phyloP scores from a whole-genome alignment of 2,329 filamentous ascomycete genomes.

The Cryphonectria nitschkei region DNA sequence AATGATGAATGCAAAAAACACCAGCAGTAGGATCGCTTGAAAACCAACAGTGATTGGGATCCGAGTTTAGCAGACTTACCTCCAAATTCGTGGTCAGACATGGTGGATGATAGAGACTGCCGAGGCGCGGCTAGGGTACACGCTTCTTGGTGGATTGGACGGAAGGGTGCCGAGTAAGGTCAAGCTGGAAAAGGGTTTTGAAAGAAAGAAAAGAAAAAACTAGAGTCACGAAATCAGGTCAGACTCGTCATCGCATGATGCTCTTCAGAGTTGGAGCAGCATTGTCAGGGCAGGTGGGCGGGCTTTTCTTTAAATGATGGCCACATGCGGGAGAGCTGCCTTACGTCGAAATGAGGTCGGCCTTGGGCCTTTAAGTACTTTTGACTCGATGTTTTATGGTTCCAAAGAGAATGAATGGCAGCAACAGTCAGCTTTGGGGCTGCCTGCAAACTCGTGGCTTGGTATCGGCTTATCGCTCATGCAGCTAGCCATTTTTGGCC shows the following conservation, averaged over 20 bases:
- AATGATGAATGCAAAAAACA: not conserved
- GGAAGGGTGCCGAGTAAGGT: not conserved
- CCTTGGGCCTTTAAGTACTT: constrained; percentile 28
- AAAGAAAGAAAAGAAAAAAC: not conserved
- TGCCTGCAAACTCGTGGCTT: constrained; percentile 7
- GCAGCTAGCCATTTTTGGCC: not conserved
- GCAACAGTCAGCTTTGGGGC: constrained; percentile 12
- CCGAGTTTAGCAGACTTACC: constrained; percentile 46
- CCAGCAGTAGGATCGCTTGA: not conserved
- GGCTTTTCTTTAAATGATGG: constrained; percentile 16
- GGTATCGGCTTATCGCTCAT: not conserved
- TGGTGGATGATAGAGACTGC: constrained; percentile 38
- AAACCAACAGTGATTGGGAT: not conserved
- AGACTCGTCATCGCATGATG: constrained; percentile 21
- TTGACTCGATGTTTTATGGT: constrained; percentile 26
- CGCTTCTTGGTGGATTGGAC: not conserved
- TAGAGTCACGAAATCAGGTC: constrained; percentile 11
- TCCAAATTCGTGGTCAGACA: constrained; percentile 70
- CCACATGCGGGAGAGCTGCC: constrained; percentile 20
- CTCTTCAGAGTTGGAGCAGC: constrained; percentile 21
- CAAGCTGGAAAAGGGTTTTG: not conserved
- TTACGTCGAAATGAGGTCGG: constrained; percentile 6
- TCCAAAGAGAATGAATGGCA: not conserved
- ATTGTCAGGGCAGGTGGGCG: constrained; percentile 8
- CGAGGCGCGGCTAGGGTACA: constrained; percentile 4